Percentiles rank a stretch among this genome's conserved stretches.
Conservation (phyloP, 805 yeast genomes). For the Starmera pachycereana region DNA sequence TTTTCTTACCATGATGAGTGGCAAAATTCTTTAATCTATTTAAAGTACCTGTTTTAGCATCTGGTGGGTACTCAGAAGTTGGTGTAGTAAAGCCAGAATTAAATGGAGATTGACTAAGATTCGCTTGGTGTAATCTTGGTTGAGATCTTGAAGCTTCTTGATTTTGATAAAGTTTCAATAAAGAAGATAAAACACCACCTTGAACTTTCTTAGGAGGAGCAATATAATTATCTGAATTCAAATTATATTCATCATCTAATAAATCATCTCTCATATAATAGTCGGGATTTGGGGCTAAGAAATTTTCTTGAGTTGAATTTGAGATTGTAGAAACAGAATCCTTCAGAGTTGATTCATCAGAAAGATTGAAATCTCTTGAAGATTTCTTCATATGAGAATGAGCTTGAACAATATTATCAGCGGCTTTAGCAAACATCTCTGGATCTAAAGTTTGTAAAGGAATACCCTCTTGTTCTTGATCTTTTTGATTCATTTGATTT, state of each 20-base stretch:
- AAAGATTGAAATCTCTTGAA: conserved; percentile 2
- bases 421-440: conserved; percentile 37
- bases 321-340: conserved; percentile 14
- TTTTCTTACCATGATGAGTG: conserved; percentile 8
- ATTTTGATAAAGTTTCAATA: conserved; percentile 59
- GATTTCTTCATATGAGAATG: conserved; percentile 24
- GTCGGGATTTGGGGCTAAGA: conserved; percentile 33
- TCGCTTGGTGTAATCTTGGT: conserved; percentile 4
- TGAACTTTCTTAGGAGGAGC: conserved; percentile 59
- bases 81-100: conserved; percentile 13
- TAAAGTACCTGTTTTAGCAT: not conserved
- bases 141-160: conserved; percentile 19
- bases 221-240: conserved; percentile 30
- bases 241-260: conserved; percentile 20
- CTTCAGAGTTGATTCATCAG: conserved; percentile 11
- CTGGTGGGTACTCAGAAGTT: not conserved
- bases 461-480: conserved; percentile 20
- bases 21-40: conserved; percentile 4
- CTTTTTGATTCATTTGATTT: conserved; percentile 18
- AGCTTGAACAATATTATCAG: conserved; percentile 39
- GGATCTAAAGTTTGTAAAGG: conserved; percentile 35
- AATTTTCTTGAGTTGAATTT: conserved; percentile 13
- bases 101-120: conserved; percentile 4
- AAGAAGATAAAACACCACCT: conserved; percentile 78
- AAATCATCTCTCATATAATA: conserved; percentile 23